Evolutionary conservation across 768 basidiomycete species (phyloP).

Genomic region (Cyathus striatus): DNA sequence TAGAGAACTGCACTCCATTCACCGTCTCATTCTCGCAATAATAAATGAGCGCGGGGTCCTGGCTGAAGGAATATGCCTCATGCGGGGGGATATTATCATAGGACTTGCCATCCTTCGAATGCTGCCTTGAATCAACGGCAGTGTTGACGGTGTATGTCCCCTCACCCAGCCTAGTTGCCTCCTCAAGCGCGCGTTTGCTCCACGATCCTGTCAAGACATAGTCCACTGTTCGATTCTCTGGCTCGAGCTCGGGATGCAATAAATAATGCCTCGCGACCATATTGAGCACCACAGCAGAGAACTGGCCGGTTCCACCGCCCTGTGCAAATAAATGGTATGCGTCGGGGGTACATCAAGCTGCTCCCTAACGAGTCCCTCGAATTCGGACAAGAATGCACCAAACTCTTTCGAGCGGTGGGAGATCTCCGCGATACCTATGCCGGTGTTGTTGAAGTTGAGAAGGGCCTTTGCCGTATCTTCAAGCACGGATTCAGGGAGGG

Average conservation of each 20-base stretch:
- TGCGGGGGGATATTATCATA: constrained; percentile 80
- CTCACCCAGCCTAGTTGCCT: constrained; percentile 68
- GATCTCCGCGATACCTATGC: constrained; percentile 94
- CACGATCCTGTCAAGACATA: constrained; percentile 93
- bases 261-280: constrained; percentile 83
- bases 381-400: constrained; percentile 53
- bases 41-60: constrained; percentile 86
- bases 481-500: constrained; percentile 83
- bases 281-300: constrained; percentile 90
- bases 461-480: constrained; percentile 77
- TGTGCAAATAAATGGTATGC: constrained; percentile 89
- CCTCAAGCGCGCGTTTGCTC: constrained; percentile 82
- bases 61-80: constrained; percentile 68
- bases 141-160: constrained; percentile 42
- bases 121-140: constrained; percentile 62
- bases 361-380: constrained; percentile 63
- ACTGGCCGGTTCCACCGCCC: constrained; percentile 90
- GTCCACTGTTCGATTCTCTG: constrained; percentile 64
- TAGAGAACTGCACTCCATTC: constrained; percentile 85
- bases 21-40: constrained; percentile 99
- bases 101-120: constrained; percentile 60
- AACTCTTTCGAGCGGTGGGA: constrained; percentile 95
- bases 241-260: constrained; percentile 52
- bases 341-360: constrained; percentile 80
- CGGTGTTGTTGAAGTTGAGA: constrained; percentile 86